Evolutionary conservation across 2,329 filamentous ascomycete species (phyloP), one percentile per base, ranked within the genome.

Genomic region (Aspergillus niger): DNA sequence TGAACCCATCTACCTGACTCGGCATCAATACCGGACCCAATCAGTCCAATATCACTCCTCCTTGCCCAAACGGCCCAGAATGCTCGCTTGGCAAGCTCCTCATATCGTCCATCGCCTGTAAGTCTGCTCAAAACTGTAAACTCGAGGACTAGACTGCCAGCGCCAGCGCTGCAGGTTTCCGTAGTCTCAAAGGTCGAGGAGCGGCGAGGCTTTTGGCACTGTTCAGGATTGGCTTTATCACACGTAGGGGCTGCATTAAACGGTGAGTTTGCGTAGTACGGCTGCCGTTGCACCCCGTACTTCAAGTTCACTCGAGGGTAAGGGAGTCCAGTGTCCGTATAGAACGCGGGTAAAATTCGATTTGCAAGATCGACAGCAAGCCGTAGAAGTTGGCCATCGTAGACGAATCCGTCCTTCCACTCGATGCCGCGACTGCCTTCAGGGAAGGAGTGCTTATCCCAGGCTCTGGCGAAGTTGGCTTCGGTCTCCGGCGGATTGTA

Each of bases 21-120:
- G 1, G 92, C 91, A 77, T 97, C 94, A 63, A 99, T 92, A 2
- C 93, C 94, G 59, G 92, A 90, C 7, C 94, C 95, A 64, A 99
- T 89, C 24, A 99, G 82, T 3, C 91, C 92, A 69, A 97, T 91
- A 43, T 88, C 85, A 73, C 91, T 97, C 65, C 93, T 86, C 58
- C 91, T 84, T 47, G 89, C 83, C 95, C 95, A 99, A n/a, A 99
- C 91, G 24, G 93, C 90, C 92, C 94, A 97, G 71, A 99, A 99
- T 0, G 95, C 94, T 59, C 91, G 83, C 76, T 98, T 98, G 0
- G 91, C 94, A 15, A 91, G 83, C 70, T 90, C 87, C 75, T 99
- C 95, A 69, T 96, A 99, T n/a, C 91, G 86, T 8, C 84, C 80
- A 72, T 98, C 91, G 10, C 91, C 92, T 0, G 92, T 96, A 50